phyloP scores from a whole-genome alignment of 441 rosid genomes.

The Omphalea diandra region DNA sequence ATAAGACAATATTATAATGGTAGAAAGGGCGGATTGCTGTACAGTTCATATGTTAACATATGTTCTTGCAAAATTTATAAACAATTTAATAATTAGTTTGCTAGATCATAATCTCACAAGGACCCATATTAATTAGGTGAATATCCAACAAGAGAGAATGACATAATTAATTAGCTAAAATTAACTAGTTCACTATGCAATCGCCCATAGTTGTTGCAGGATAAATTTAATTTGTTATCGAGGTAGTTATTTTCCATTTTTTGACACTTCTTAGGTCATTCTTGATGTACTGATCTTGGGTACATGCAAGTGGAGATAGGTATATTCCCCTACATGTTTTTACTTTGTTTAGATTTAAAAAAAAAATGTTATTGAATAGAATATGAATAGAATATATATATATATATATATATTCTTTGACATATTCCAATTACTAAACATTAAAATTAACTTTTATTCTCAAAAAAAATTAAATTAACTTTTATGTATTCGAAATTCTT shows the following conservation, averaged over 20 bases:
- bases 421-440: too few species aligned
- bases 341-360: too few species aligned
- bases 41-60: neutral
- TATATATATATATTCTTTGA: too few species aligned
- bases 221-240: neutral
- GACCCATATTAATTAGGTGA: neutral
- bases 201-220: neutral
- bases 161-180: neutral
- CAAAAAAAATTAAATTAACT: too few species aligned
- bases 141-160: neutral
- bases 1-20: conserved; percentile 8
- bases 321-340: too few species aligned
- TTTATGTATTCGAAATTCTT: too few species aligned
- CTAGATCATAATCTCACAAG: neutral
- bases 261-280: neutral
- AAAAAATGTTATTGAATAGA: too few species aligned
- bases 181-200: neutral
- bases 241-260: neutral
- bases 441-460: too few species aligned
- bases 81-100: conserved; percentile 15
- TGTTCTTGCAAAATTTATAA: neutral
- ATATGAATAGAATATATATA: too few species aligned
- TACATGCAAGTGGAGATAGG: neutral
- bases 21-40: neutral
- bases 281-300: neutral